phyloP scores from a whole-genome alignment of 345 rosid species.

The Geranium brycei region DNA sequence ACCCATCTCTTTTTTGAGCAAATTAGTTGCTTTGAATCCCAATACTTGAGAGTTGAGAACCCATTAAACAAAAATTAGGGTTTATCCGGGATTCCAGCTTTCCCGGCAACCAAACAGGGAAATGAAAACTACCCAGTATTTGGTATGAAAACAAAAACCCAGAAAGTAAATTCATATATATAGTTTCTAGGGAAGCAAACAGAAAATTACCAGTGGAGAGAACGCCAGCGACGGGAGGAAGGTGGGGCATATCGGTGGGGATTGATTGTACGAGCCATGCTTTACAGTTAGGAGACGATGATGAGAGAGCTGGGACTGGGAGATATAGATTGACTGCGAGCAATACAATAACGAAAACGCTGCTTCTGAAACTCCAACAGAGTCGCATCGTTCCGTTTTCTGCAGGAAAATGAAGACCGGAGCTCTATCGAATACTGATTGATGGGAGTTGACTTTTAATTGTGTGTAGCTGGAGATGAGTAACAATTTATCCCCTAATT shows the following conservation, averaged over 20 bases:
- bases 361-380: background rate
- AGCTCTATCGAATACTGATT: background rate
- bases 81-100: no score
- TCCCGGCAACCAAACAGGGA: no score
- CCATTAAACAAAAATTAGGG: no score
- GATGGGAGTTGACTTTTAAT: background rate
- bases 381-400: background rate
- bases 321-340: conserved; percentile 10
- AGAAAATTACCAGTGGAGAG: conserved; percentile 46
- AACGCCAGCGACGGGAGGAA: conserved; percentile 55
- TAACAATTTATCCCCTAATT: no score
- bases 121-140: background rate
- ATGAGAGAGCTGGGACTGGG: conserved; percentile 9
- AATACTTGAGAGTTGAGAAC: no score
- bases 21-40: background rate
- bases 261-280: conserved; percentile 94
- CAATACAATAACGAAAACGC: background rate
- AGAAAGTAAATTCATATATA: background rate
- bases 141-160: background rate
- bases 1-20: background rate
- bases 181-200: background rate
- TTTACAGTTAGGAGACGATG: conserved; percentile 35
- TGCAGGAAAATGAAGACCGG: background rate
- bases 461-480: no score
- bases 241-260: conserved; percentile 81